phyloP scores from a whole-genome alignment of 441 rosid species.

The Isatis lusitanica region DNA sequence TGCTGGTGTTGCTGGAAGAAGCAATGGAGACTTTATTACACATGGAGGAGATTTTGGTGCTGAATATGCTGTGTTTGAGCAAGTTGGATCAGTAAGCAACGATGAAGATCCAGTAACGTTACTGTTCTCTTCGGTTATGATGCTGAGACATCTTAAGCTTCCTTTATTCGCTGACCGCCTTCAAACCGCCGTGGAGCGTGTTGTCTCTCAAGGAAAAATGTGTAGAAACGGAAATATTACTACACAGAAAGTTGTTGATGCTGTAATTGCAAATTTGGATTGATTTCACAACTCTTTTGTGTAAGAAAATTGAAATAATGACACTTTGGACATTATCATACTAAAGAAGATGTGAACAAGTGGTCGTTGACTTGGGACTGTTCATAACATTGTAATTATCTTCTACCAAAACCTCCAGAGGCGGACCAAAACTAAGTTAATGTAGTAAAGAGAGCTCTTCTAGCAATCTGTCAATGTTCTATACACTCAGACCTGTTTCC shows the following conservation, averaged over 20 bases:
- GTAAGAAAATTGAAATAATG: no score
- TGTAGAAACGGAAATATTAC: constrained; percentile 47
- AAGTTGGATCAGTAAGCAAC: constrained; percentile 81
- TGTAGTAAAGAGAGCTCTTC: constrained; percentile 11
- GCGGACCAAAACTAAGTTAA: constrained; percentile 21
- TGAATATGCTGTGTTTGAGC: constrained; percentile 80
- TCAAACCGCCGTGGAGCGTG: constrained; percentile 61
- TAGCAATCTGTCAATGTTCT: constrained; percentile 25
- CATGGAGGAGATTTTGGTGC: constrained; percentile 88
- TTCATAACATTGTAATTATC: neutral
- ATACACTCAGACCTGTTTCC: constrained; percentile 12
- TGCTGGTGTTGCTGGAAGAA: constrained; percentile 86
- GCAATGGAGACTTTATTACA: constrained; percentile 59
- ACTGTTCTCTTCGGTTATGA: constrained; percentile 84
- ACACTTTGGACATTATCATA: neutral
- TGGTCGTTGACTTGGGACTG: neutral
- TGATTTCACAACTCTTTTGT: constrained; percentile 4
- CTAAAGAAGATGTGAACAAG: neutral
- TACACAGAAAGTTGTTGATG: constrained; percentile 59
- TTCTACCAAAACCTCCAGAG: constrained; percentile 8
- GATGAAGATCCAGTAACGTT: constrained; percentile 70
- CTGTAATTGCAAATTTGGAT: constrained; percentile 46
- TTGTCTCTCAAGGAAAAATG: constrained; percentile 48
- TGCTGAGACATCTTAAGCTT: constrained; percentile 78
- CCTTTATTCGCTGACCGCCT: constrained; percentile 72